phyloP scores from a whole-genome alignment of 2,329 filamentous ascomycete genomes.

The Colletotrichum costaricense region DNA sequence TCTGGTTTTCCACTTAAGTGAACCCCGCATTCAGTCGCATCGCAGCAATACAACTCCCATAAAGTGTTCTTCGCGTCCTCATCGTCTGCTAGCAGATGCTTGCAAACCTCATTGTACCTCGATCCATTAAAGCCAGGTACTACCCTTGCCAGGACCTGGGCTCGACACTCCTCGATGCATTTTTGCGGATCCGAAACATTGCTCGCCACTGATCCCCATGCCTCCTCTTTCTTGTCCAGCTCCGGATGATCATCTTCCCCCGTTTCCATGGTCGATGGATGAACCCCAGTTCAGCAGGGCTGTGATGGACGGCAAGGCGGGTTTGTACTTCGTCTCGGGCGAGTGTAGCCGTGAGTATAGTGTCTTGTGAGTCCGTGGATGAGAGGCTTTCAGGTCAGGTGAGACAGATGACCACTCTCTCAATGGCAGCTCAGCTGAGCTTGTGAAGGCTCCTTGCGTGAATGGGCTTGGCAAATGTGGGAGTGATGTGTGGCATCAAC shows the following conservation, averaged over 20 bases:
- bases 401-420: background rate
- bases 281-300: background rate
- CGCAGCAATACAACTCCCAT: constrained; percentile 63
- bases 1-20: constrained; percentile 42
- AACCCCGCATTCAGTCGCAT: constrained; percentile 62
- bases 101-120: constrained; percentile 45
- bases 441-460: background rate
- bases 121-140: constrained; percentile 43
- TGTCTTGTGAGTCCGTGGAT: background rate
- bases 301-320: background rate
- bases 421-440: background rate
- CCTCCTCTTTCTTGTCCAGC: background rate
- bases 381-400: background rate
- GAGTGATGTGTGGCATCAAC: background rate
- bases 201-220: constrained; percentile 45
- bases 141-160: constrained; percentile 45
- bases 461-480: background rate
- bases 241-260: background rate
- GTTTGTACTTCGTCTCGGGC: background rate
- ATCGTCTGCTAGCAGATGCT: constrained; percentile 43
- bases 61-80: constrained; percentile 45
- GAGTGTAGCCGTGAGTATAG: background rate
- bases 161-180: constrained; percentile 49
- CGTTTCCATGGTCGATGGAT: background rate
- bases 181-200: constrained; percentile 44